phyloP scores from a whole-genome alignment of 257 asterid genomes.

The Rubia yunnanensis region DNA sequence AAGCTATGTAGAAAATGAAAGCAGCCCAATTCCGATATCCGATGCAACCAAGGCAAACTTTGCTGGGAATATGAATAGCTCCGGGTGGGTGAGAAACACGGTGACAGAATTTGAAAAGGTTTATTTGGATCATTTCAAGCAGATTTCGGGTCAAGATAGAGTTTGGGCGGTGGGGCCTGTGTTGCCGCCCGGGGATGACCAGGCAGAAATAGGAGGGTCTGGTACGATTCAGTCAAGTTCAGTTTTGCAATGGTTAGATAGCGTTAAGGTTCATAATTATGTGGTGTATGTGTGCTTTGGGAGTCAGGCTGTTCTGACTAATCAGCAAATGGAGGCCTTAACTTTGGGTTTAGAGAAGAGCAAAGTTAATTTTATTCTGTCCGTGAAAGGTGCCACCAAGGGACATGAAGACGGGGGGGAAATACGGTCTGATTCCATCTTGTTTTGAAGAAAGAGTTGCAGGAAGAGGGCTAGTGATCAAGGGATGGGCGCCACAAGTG shows the following conservation, averaged over 20 bases:
- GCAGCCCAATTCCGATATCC: constrained; percentile 25
- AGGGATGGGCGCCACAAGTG: constrained; percentile 79
- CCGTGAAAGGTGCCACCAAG: constrained; percentile 43
- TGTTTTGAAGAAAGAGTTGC: constrained; percentile 63
- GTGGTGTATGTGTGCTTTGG: constrained; percentile 76
- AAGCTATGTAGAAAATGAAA: constrained; percentile 19
- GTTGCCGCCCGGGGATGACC: constrained; percentile 22
- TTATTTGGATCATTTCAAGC: constrained; percentile 31
- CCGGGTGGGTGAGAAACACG: constrained; percentile 51
- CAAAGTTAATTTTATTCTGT: constrained; percentile 37
- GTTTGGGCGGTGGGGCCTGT: constrained; percentile 68
- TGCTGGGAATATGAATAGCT: constrained; percentile 24
- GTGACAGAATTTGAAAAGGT: constrained; percentile 35
- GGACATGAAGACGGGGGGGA: constrained; percentile 32
- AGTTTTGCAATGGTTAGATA: constrained; percentile 47
- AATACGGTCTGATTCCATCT: constrained; percentile 36
- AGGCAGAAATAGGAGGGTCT: constrained; percentile 38
- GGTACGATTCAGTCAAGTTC: constrained; percentile 19
- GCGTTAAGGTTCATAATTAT: constrained; percentile 25
- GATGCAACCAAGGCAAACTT: constrained; percentile 30
- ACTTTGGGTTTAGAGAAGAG: constrained; percentile 47
- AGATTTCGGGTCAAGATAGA: constrained; percentile 36
- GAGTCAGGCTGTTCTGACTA: constrained; percentile 60
- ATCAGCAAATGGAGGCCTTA: constrained; percentile 46
- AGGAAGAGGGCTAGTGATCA: constrained; percentile 52